These are phyloP conservation scores for Ophiocordyceps sinensis DNA, from an alignment of 2,329 filamentous ascomycete species.

Conservation along the genomic window DNA sequence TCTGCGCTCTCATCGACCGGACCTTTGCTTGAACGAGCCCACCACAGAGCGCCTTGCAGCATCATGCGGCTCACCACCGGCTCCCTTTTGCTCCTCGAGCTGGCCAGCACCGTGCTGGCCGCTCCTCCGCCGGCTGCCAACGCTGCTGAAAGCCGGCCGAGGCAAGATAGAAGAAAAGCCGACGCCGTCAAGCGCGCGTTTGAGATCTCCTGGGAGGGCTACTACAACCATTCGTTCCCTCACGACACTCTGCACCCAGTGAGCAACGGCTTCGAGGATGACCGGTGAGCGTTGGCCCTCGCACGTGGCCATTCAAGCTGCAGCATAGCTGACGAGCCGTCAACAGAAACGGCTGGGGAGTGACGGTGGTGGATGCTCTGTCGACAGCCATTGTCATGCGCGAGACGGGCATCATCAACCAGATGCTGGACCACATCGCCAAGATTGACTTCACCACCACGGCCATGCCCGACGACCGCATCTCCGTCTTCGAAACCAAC, in stretches of 20 bases:
- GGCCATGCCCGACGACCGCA: conserved; percentile 22
- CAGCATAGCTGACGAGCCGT: background rate
- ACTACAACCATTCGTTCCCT: conserved; percentile 60
- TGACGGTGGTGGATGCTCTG: conserved; percentile 67
- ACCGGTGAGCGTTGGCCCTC: conserved; percentile 36
- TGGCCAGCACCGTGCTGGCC: conserved; percentile 2
- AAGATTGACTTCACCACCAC: conserved; percentile 57
- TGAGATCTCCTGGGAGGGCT: conserved; percentile 56
- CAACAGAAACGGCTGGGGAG: conserved; percentile 67
- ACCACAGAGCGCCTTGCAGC: background rate
- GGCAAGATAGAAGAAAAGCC: conserved; percentile 28
- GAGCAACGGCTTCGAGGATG: conserved; percentile 49
- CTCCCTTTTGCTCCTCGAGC: conserved; percentile 3
- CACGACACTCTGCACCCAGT: conserved; percentile 63
- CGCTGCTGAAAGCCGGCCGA: conserved; percentile 1
- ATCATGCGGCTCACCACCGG: conserved; percentile 4
- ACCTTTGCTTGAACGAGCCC: background rate
- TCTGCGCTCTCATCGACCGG: no score
- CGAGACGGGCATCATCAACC: conserved; percentile 48
- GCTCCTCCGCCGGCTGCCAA: background rate
- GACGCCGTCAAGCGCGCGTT: conserved; percentile 55
- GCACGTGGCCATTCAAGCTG: background rate
- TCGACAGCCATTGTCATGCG: conserved; percentile 69
- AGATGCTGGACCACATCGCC: conserved; percentile 57
- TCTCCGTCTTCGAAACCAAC: conserved; percentile 81